phyloP scores from a whole-genome alignment of 306 rosid genomes.

The Quercus parvula region DNA sequence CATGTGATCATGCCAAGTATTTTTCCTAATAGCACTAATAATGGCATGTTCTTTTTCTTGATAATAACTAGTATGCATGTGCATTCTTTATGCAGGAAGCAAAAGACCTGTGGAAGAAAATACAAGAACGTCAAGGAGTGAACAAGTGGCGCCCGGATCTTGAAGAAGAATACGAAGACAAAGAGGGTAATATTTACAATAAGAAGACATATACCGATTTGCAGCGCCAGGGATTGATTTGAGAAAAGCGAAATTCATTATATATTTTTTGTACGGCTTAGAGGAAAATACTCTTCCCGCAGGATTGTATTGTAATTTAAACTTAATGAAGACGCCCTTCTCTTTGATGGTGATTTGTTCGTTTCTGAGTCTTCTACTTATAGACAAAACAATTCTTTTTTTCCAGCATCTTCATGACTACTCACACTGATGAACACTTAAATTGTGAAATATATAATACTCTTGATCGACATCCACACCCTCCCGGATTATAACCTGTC shows the following conservation, averaged over 20 bases:
- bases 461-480: too few species aligned
- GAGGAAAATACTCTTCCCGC: not conserved
- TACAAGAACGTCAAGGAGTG: conserved; percentile 84
- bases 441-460: too few species aligned
- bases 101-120: conserved; percentile 89
- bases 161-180: conserved; percentile 99
- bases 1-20: not conserved
- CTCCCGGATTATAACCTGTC: too few species aligned
- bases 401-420: too few species aligned
- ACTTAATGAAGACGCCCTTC: not conserved
- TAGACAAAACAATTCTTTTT: too few species aligned
- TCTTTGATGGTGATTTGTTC: not conserved
- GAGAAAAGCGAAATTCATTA: not conserved
- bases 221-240: conserved; percentile 94
- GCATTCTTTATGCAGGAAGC: conserved; percentile 72
- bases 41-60: not conserved
- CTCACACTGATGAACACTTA: too few species aligned
- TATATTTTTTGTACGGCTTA: not conserved
- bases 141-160: conserved; percentile 99
- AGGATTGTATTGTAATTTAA: not conserved
- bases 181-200: conserved; percentile 94
- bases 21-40: not conserved
- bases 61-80: conserved; percentile 1
- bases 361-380: not conserved
- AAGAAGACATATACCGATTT: conserved; percentile 95